A percentile compares a stretch with the other conserved stretches of the same genome.
phyloP scores from a whole-genome alignment of 352 stramenopile genomes.

The Phytophthora melonis region DNA sequence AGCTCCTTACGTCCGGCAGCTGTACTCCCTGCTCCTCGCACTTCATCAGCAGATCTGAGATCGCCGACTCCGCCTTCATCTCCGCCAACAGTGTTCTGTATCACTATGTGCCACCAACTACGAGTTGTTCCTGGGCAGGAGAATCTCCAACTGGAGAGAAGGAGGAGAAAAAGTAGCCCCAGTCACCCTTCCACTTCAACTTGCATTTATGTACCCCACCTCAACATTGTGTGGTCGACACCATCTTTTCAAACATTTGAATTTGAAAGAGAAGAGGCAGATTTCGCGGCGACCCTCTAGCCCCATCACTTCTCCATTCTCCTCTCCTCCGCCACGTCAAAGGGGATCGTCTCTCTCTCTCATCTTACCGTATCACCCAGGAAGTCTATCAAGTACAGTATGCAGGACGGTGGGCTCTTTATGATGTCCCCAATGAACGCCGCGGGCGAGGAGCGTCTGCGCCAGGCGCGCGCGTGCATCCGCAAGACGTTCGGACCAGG shows the following conservation, averaged over 20 bases:
- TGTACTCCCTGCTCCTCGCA: slow-evolving; percentile 61
- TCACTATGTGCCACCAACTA: not conserved
- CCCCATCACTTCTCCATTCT: slow-evolving; percentile 17
- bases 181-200: slow-evolving; percentile 34
- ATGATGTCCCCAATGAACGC: slow-evolving; percentile 65
- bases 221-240: not conserved
- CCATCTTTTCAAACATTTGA: slow-evolving; percentile 43
- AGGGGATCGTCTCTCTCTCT: not conserved
- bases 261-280: slow-evolving; percentile 26
- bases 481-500: slow-evolving; percentile 46
- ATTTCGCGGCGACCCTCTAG: not conserved
- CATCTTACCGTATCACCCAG: no score
- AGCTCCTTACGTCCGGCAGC: slow-evolving; percentile 45
- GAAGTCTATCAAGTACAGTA: not conserved
- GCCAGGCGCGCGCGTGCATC: slow-evolving; percentile 55
- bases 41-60: slow-evolving; percentile 75
- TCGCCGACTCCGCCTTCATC: slow-evolving; percentile 65
- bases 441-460: slow-evolving; percentile 48
- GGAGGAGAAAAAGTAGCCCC: slow-evolving; percentile 1
- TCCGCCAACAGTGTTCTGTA: not conserved
- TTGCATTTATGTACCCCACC: slow-evolving; percentile 27
- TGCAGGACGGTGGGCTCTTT: slow-evolving; percentile 36
- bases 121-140: not conserved
- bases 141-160: slow-evolving; percentile 7
- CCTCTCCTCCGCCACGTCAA: not conserved